phyloP scores from a whole-genome alignment of 306 rosid species.

The Cucumis hystrix region DNA sequence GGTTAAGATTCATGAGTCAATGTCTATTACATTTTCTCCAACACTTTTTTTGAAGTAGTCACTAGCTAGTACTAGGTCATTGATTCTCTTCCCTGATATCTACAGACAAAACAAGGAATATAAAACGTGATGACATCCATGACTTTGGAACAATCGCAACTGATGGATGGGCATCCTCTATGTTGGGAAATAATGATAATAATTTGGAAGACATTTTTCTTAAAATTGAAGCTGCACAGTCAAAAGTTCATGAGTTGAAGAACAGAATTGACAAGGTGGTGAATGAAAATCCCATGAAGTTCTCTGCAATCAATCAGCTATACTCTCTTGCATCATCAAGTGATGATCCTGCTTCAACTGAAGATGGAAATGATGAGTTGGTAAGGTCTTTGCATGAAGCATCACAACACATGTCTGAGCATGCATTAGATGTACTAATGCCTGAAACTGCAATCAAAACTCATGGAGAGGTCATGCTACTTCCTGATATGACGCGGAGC shows the following conservation, averaged over 20 bases:
- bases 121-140: conserved; percentile 14
- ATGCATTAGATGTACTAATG: conserved; percentile 16
- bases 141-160: conserved; percentile 25
- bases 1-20: background rate
- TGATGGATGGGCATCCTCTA: conserved; percentile 25
- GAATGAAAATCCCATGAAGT: conserved; percentile 27
- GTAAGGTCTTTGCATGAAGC: conserved; percentile 19
- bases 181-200: conserved; percentile 25
- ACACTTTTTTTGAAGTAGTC: background rate
- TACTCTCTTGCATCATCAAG: conserved; percentile 15
- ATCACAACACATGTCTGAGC: conserved; percentile 24
- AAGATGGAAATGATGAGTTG: conserved; percentile 13
- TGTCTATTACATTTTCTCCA: background rate
- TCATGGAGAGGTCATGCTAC: conserved; percentile 21
- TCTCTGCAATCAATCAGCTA: conserved; percentile 22
- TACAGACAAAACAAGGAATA: conserved; percentile 20
- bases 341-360: conserved; percentile 16
- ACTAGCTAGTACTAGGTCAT: background rate
- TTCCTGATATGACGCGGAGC: conserved; percentile 19
- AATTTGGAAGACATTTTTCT: conserved; percentile 23
- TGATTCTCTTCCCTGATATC: background rate
- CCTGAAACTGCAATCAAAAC: conserved; percentile 22
- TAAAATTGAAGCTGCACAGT: conserved; percentile 36
- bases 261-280: conserved; percentile 34
- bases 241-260: conserved; percentile 33